These are phyloP conservation scores for Microglena sp. DNA, from an alignment of 139 green algal species.

Conservation along the genomic window DNA sequence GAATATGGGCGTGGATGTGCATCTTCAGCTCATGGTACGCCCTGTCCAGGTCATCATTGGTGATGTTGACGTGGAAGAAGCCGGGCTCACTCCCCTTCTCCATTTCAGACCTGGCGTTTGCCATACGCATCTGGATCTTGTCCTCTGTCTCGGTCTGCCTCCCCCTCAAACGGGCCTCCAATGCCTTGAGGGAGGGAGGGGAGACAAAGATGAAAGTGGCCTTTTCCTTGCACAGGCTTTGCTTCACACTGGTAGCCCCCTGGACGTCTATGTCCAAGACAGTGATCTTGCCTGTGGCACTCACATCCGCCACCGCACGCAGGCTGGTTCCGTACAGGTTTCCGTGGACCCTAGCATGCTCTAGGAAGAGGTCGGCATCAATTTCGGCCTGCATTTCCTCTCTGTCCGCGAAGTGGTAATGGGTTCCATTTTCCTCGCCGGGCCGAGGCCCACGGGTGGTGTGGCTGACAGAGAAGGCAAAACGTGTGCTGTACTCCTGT, in stretches of 20 bases:
- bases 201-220: slow-evolving; percentile 75
- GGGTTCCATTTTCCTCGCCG: slow-evolving; percentile 51
- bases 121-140: slow-evolving; percentile 54
- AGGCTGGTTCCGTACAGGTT: slow-evolving; percentile 77
- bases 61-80: slow-evolving; percentile 63
- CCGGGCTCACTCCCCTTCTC: slow-evolving; percentile 36
- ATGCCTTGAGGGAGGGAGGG: slow-evolving; percentile 58
- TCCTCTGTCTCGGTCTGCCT: slow-evolving; percentile 73
- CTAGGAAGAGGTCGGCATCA: slow-evolving; percentile 61
- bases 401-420: slow-evolving; percentile 67
- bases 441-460: slow-evolving; percentile 54
- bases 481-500: slow-evolving; percentile 27
- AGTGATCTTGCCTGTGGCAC: slow-evolving; percentile 38
- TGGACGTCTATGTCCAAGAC: slow-evolving; percentile 83
- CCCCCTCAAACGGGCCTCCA: slow-evolving; percentile 60
- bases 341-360: slow-evolving; percentile 76
- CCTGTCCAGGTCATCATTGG: slow-evolving; percentile 61
- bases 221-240: slow-evolving; percentile 16
- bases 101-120: slow-evolving; percentile 53
- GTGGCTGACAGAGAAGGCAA: slow-evolving; percentile 75
- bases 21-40: slow-evolving; percentile 31
- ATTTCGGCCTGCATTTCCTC: slow-evolving; percentile 43
- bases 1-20: slow-evolving; percentile 16
- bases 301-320: slow-evolving; percentile 48
- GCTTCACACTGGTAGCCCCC: slow-evolving; percentile 38